These are phyloP conservation scores for Gleditsia sinensis DNA, from an alignment of 306 rosid genomes.

Conservation along the genomic window DNA sequence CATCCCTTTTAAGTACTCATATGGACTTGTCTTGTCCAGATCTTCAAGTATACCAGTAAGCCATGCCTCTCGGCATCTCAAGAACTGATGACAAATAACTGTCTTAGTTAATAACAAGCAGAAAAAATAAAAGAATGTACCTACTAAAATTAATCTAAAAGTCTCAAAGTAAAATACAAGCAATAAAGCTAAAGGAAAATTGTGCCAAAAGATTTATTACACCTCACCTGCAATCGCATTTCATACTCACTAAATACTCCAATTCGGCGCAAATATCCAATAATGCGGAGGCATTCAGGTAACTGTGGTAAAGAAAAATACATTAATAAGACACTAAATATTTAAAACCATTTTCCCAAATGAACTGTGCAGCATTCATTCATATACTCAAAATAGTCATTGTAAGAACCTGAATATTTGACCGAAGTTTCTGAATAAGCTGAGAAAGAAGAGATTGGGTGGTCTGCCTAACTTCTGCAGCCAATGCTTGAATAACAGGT, in stretches of 20 bases:
- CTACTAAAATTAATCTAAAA: slow-evolving; percentile 17
- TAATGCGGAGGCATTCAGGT: slow-evolving; percentile 95
- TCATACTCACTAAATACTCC: slow-evolving; percentile 95
- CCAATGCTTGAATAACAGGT: slow-evolving; percentile 84
- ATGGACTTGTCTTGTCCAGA: slow-evolving; percentile 84
- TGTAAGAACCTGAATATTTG: slow-evolving; percentile 86
- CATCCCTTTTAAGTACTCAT: slow-evolving; percentile 90
- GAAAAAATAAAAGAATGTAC: neutral
- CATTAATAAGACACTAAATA: slow-evolving; percentile 25
- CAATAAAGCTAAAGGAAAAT: slow-evolving; percentile 20
- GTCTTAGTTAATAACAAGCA: slow-evolving; percentile 33
- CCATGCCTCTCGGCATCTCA: slow-evolving; percentile 98
- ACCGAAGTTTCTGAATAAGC: slow-evolving; percentile 97
- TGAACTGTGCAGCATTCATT: slow-evolving; percentile 21
- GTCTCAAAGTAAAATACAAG: slow-evolving; percentile 16
- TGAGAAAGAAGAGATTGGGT: slow-evolving; percentile 97
- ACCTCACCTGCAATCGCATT: slow-evolving; percentile 92
- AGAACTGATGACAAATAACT: slow-evolving; percentile 59
- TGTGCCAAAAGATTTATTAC: neutral
- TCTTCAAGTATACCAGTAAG: slow-evolving; percentile 95
- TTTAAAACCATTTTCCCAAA: slow-evolving; percentile 2
- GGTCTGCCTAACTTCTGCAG: slow-evolving; percentile 85
- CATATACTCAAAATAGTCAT: slow-evolving; percentile 17
- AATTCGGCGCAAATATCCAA: slow-evolving; percentile 88
- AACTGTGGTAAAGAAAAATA: slow-evolving; percentile 56